Conservation (phyloP, 2,329 filamentous ascomycete species). For the Hypoxylon sp. region DNA sequence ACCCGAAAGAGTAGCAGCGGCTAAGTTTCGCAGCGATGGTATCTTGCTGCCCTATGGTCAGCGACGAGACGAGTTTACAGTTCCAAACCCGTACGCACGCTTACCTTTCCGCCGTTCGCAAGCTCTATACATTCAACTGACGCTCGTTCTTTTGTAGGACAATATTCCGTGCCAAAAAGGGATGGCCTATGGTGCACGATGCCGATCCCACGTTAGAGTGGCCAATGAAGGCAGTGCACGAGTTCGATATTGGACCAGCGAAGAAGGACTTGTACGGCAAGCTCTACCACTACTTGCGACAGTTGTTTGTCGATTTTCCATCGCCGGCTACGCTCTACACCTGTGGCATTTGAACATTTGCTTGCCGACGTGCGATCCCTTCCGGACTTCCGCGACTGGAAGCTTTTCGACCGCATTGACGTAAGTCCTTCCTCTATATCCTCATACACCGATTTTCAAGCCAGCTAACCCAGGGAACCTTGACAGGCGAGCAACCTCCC, state of each 20-base stretch:
- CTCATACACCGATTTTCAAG: background rate
- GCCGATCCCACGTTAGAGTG: constrained; percentile 26
- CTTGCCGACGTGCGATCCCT: constrained; percentile 5
- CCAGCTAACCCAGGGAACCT: background rate
- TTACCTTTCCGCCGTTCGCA: background rate
- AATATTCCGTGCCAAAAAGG: background rate
- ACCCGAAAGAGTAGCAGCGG: constrained; percentile 7
- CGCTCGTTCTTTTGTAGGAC: constrained; percentile 6
- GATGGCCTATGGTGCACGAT: constrained; percentile 31
- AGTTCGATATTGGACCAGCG: constrained; percentile 20
- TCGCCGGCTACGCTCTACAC: background rate
- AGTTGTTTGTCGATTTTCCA: constrained; percentile 31
- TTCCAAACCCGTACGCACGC: constrained; percentile 37
- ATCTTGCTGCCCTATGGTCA: constrained; percentile 38
- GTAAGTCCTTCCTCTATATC: constrained; percentile 4
- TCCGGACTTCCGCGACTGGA: background rate
- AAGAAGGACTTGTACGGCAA: constrained; percentile 34
- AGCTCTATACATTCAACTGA: background rate
- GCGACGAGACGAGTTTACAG: constrained; percentile 14
- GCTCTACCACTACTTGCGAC: constrained; percentile 25
- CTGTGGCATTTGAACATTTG: constrained; percentile 3
- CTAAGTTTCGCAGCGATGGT: constrained; percentile 31
- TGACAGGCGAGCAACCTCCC: constrained; percentile 17
- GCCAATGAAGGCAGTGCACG: constrained; percentile 4
- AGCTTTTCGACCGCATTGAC: constrained; percentile 29